These are phyloP conservation scores for Entrophospora sp. DNA, from an alignment of 192 early-diverging fungal species.

Conservation along the genomic window DNA sequence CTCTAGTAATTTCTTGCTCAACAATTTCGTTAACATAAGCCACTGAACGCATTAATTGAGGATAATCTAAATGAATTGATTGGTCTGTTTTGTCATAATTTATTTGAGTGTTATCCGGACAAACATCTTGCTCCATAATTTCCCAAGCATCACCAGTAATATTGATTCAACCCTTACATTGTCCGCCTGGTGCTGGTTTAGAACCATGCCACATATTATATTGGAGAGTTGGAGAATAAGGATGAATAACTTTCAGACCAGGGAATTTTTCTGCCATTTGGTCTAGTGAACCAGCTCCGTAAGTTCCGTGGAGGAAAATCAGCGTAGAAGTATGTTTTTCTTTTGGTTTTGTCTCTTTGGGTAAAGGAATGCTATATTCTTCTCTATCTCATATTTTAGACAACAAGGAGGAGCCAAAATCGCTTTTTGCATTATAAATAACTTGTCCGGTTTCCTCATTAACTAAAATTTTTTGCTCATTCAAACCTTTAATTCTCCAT, in stretches of 20 bases:
- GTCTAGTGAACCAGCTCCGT: not conserved
- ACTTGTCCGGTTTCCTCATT: not conserved
- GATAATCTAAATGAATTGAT: not conserved
- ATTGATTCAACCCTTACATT: not conserved
- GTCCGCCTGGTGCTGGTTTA: not conserved
- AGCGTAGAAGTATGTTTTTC: not conserved
- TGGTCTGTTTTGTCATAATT: not conserved
- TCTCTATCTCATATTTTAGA: not conserved
- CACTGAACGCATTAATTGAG: not conserved
- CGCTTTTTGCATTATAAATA: not conserved
- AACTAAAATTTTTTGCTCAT: not conserved
- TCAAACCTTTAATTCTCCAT: not conserved
- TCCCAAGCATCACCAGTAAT: not conserved
- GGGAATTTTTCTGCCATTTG: conserved; percentile 2
- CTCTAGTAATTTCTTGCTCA: not conserved
- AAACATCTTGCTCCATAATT: not conserved
- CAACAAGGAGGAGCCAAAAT: not conserved
- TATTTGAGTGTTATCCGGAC: not conserved
- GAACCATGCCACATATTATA: conserved; percentile 6
- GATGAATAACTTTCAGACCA: not conserved
- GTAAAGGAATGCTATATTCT: too few relatives aligned
- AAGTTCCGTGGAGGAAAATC: not conserved
- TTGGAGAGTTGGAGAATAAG: not conserved
- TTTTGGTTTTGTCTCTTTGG: not conserved
- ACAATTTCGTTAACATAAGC: not conserved